A percentile compares a stretch with the other conserved stretches of the same genome.
Evolutionary conservation across 805 yeast genomes (phyloP).

Genomic region (Saccharomycopsis microspora): DNA sequence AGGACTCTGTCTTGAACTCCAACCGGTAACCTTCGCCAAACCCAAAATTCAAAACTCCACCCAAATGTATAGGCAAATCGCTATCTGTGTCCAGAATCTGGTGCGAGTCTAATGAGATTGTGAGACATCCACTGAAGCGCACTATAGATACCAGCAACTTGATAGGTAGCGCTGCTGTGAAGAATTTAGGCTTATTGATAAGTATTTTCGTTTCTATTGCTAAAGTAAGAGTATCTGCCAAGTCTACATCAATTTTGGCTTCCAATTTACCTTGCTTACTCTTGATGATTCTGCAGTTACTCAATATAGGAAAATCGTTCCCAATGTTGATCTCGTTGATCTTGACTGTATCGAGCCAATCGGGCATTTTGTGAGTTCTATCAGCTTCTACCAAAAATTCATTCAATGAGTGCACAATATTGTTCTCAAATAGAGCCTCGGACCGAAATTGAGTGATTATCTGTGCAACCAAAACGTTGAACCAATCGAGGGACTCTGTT

Average conservation of each 20-base stretch:
- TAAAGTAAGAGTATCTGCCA: conserved; percentile 75
- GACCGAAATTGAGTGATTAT: conserved; percentile 74
- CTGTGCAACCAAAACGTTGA: conserved; percentile 88
- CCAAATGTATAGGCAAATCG: conserved; percentile 3
- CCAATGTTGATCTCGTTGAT: conserved; percentile 89
- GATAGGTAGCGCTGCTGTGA: conserved; percentile 81
- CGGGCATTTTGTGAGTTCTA: conserved; percentile 55
- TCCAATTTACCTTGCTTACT: conserved; percentile 46
- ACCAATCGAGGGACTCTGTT: conserved; percentile 94
- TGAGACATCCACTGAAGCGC: conserved; percentile 80
- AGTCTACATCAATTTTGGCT: conserved; percentile 84
- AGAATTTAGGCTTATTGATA: conserved; percentile 71
- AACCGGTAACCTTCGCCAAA: conserved; percentile 85
- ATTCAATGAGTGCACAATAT: conserved; percentile 70
- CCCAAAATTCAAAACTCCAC: conserved; percentile 63
- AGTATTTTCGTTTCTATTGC: conserved; percentile 75
- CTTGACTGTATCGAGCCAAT: conserved; percentile 64
- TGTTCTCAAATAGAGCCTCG: conserved; percentile 82
- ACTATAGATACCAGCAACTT: conserved; percentile 78
- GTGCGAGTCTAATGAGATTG: conserved; percentile 49
- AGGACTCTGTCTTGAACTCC: conserved; percentile 78
- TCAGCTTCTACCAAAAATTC: conserved; percentile 38
- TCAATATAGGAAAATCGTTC: conserved; percentile 88
- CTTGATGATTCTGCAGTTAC: conserved; percentile 71
- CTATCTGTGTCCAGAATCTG: conserved; percentile 23